phyloP scores from a whole-genome alignment of 148 eudicot species.

The Mesembryanthemum crystallinum region DNA sequence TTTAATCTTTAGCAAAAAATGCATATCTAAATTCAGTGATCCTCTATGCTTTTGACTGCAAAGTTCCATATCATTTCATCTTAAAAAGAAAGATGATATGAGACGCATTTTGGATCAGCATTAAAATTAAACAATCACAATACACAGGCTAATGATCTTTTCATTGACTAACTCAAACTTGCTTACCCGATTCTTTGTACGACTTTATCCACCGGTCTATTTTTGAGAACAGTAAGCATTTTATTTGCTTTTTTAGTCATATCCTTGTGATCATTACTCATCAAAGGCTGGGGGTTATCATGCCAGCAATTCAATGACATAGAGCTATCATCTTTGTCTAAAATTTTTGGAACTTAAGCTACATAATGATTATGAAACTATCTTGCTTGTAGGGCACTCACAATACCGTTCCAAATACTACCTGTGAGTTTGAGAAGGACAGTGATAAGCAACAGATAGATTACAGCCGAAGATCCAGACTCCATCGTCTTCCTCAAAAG shows the following conservation, averaged over 20 bases:
- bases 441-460: conserved; percentile 32
- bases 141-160: not conserved
- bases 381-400: conserved; percentile 40
- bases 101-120: not conserved
- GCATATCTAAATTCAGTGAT: conserved; percentile 1
- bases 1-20: conserved; percentile 30
- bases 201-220: not conserved
- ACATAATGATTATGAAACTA: not conserved
- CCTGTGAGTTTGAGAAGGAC: conserved; percentile 35
- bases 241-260: not conserved
- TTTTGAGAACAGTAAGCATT: not conserved
- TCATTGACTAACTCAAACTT: not conserved
- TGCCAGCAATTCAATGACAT: conserved; percentile 9
- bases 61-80: not conserved
- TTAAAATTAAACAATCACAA: not conserved
- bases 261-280: not conserved
- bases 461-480: conserved; percentile 41
- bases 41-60: conserved; percentile 9
- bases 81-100: not conserved
- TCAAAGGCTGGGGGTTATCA: not conserved
- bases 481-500: conserved; percentile 53
- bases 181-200: not conserved
- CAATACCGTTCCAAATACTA: conserved; percentile 28
- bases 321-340: not conserved
- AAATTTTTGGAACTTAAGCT: conserved; percentile 3